A percentile compares a stretch with the other conserved stretches of the same genome.
Conservation (phyloP, 2,329 filamentous ascomycete genomes). For the Simplicillium aogashimaense region DNA sequence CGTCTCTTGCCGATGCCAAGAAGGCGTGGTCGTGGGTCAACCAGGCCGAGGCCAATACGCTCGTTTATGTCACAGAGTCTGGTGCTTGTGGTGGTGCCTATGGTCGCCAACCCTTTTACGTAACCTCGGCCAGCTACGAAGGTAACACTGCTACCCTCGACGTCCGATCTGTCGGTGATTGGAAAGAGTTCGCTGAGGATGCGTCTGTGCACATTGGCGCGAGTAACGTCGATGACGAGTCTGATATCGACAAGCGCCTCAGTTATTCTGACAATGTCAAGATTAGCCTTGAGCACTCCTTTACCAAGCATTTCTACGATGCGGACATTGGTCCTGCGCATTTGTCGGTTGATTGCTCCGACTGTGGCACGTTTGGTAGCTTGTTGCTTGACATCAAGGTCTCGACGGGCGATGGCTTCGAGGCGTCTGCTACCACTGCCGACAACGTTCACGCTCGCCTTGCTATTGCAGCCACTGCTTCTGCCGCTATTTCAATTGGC, state of each 20-base stretch:
- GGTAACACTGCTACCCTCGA: constrained; percentile 1
- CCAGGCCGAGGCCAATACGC: constrained; percentile 2
- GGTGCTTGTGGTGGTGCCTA: constrained; percentile 4
- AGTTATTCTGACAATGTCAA: constrained; percentile 7
- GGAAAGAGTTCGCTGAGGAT: constrained; percentile 5
- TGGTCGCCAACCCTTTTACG: constrained; percentile 6
- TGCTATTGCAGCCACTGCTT: constrained; percentile 5
- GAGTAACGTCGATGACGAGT: neutral
- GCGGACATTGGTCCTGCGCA: constrained; percentile 6
- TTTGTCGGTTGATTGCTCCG: constrained; percentile 6
- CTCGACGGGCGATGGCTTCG: constrained; percentile 6
- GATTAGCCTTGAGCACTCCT: constrained; percentile 6
- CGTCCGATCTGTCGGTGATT: constrained; percentile 1
- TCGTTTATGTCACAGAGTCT: constrained; percentile 5
- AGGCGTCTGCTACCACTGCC: constrained; percentile 4
- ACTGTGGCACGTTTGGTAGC: constrained; percentile 6
- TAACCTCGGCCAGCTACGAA: constrained; percentile 2
- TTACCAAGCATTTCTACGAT: constrained; percentile 7
- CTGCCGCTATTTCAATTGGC: constrained; percentile 3
- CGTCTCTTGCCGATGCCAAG: constrained; percentile 3
- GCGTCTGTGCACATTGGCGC: constrained; percentile 5
- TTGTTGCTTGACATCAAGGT: constrained; percentile 5
- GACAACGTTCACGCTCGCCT: constrained; percentile 4
- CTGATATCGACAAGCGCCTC: neutral
- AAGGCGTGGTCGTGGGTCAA: constrained; percentile 4